Evolutionary conservation across 163 green algal species (phyloP), one percentile per base, ranked within the genome.

Genomic region (Chlamydomonas reinhardtii): DNA sequence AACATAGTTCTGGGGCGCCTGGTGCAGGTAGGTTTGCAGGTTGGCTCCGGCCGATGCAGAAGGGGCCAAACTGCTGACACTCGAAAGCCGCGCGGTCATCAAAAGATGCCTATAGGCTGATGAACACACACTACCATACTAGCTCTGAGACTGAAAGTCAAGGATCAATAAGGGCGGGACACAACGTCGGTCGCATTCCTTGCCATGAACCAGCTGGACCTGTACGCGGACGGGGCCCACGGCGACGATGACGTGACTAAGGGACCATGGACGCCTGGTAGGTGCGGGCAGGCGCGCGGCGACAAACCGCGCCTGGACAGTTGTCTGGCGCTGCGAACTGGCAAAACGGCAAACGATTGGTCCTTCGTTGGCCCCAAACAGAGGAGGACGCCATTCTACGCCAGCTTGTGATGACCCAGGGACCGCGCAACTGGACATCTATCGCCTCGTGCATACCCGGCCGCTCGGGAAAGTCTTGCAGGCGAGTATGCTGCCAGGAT

Each of bases 381-480:
- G 61, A 82, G 61, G 82, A 74, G n/a, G 61, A 75, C 59, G 69
- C 59, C 22, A 43, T 73, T 8, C 75, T 81, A n/a, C 78, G 84
- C 19, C 52, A 74, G 24, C 69, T 74, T 9, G 73, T 88, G n/a
- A 31, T 88, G 64, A 65, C 74, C 8, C 83, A 84, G 71, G 87
- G 87, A 16, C 81, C 81, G 2, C 68, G 80, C 27, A 91, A 89
- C 68, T 91, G 87, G 87, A 89, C 87, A 32, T 73, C 81, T 32
- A 91, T 91, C 35, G 87, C 87, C 43, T 48, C 83, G 35, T 84
- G 88, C 64, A 89, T 91, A 54, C 48, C 61, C 24, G 88, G 88
- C n/a, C 74, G 88, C 56, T 90, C 83, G 16, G 88, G 88, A 78
- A 91, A 91, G 73, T 82, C 64, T 31, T 91, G 88, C 88, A 87